These are phyloP conservation scores for Apodospora peruviana DNA, from an alignment of 495 filamentous ascomycete species.

Conservation along the genomic window DNA sequence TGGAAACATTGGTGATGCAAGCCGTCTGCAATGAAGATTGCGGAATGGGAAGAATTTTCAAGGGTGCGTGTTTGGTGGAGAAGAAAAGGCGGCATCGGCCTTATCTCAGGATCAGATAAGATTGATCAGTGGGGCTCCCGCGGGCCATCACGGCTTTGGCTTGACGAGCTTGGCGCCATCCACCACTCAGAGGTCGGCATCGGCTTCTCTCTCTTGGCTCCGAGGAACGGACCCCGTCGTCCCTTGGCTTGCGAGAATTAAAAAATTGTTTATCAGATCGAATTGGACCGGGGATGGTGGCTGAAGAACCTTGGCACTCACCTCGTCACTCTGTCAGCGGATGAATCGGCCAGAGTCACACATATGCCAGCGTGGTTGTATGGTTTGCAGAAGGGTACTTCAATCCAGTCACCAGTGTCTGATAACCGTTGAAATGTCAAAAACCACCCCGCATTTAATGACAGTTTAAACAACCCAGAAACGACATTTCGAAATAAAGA, in stretches of 20 bases:
- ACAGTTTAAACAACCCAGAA: too few species aligned
- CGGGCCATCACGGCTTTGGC: background rate
- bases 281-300: constrained; percentile 6
- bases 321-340: background rate
- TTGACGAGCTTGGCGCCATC: constrained; percentile 3
- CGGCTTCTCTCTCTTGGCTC: constrained; percentile 5
- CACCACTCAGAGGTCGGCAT: constrained; percentile 1
- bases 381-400: too few species aligned
- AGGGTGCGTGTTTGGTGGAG: constrained; percentile 12
- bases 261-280: constrained; percentile 30
- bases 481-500: too few species aligned
- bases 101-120: constrained; percentile 52
- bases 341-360: too few species aligned
- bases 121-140: constrained; percentile 24
- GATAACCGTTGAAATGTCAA: too few species aligned
- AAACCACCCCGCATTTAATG: too few species aligned
- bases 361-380: too few species aligned
- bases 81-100: constrained; percentile 33
- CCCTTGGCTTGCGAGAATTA: background rate
- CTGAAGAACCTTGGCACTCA: too few species aligned
- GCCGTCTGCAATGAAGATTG: constrained; percentile 11
- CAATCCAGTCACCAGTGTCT: too few species aligned
- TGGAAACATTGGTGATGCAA: constrained; percentile 11
- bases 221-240: constrained; percentile 7
- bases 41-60: constrained; percentile 6